A percentile compares a stretch with the other conserved stretches of the same genome.
phyloP scores from a whole-genome alignment of 495 filamentous ascomycete species.

The Penicillium subrubescens region DNA sequence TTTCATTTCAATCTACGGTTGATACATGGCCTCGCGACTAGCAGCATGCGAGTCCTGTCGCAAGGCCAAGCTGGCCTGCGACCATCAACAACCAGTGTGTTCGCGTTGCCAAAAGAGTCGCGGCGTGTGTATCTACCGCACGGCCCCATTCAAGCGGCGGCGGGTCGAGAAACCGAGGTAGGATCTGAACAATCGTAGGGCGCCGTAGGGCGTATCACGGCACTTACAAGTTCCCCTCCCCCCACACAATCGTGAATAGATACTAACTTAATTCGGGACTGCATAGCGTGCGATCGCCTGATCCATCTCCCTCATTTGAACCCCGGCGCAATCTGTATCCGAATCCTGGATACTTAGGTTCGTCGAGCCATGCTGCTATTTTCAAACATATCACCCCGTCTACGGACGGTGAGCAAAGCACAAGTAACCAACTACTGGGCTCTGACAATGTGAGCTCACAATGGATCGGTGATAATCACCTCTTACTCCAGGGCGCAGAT shows the following conservation, averaged over 20 bases:
- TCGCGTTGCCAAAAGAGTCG: constrained; percentile 35
- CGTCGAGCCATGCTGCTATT: constrained; percentile 46
- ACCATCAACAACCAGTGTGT: constrained; percentile 43
- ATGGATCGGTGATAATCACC: constrained; percentile 26
- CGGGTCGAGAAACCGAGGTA: constrained; percentile 28
- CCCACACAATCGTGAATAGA: not conserved
- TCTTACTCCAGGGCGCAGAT: constrained; percentile 33
- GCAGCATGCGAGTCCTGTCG: constrained; percentile 45
- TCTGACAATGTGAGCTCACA: constrained; percentile 15
- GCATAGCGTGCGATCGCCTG: constrained; percentile 20
- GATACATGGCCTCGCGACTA: constrained; percentile 28
- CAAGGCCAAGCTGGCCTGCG: constrained; percentile 45
- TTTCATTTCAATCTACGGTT: not conserved
- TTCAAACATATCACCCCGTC: constrained; percentile 39
- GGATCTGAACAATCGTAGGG: constrained; percentile 1
- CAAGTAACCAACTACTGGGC: constrained; percentile 6
- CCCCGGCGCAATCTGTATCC: constrained; percentile 39
- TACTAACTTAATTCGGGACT: not conserved
- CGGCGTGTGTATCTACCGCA: constrained; percentile 41
- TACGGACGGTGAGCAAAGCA: constrained; percentile 21
- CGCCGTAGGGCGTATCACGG: constrained; percentile 6
- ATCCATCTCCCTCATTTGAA: constrained; percentile 27
- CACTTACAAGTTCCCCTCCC: not conserved
- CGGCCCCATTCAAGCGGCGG: constrained; percentile 41
- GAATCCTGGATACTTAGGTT: constrained; percentile 47